These are phyloP conservation scores for Penicillium sp. DNA, from an alignment of 2,329 filamentous ascomycete genomes.

Conservation along the genomic window DNA sequence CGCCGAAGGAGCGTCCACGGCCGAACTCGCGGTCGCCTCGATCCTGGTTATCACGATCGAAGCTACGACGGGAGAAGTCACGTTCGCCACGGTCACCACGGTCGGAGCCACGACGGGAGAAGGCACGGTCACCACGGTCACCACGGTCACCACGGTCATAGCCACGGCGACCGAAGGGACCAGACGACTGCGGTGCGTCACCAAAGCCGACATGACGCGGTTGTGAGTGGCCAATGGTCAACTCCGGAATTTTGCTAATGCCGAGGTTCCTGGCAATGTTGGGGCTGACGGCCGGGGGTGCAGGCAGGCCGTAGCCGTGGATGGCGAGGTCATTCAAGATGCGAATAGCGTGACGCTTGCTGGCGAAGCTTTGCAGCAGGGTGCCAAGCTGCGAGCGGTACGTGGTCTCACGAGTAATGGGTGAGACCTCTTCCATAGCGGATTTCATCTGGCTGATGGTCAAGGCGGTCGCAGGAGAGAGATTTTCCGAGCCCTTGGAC, in stretches of 20 bases:
- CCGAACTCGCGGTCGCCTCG: neutral
- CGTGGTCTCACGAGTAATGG: slow-evolving; percentile 24
- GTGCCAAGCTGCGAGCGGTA: slow-evolving; percentile 27
- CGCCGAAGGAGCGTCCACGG: neutral
- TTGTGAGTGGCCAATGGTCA: slow-evolving; percentile 17
- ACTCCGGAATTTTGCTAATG: slow-evolving; percentile 21
- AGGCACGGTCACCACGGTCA: slow-evolving; percentile 1
- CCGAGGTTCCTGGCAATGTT: slow-evolving; percentile 28
- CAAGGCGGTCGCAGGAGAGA: slow-evolving; percentile 13
- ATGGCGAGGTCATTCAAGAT: slow-evolving; percentile 43
- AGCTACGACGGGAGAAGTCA: slow-evolving; percentile 1
- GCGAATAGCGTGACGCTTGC: slow-evolving; percentile 41
- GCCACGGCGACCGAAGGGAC: no score
- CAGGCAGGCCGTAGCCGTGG: slow-evolving; percentile 46
- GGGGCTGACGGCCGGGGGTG: slow-evolving; percentile 33
- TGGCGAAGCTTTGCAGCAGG: slow-evolving; percentile 21
- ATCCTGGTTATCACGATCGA: neutral
- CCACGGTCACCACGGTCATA: slow-evolving; percentile 1
- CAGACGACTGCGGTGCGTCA: neutral
- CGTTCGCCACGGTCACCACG: slow-evolving; percentile 1
- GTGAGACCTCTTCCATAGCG: slow-evolving; percentile 28
- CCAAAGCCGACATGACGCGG: neutral
- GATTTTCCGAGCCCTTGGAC: slow-evolving; percentile 14
- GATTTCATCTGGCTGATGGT: slow-evolving; percentile 42
- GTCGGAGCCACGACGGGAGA: slow-evolving; percentile 1